Conservation (phyloP, 2,329 filamentous ascomycete species). For the Sporothrix brunneoviolacea region DNA sequence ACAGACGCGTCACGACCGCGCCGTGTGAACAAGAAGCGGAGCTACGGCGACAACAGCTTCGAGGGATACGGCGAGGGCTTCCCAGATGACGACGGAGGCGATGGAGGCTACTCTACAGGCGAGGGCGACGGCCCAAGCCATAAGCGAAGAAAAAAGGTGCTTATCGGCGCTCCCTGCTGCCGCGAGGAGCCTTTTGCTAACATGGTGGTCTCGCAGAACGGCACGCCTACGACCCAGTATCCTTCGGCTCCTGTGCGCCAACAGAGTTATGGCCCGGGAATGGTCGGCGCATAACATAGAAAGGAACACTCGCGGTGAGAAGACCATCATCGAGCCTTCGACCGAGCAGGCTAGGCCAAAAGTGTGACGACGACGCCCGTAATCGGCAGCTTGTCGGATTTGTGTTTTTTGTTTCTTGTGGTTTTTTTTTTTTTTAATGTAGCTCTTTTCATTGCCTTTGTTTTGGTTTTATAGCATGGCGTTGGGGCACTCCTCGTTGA, state of each 20-base stretch:
- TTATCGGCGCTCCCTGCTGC: slow-evolving; percentile 23
- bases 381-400: too few relatives aligned
- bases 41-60: slow-evolving; percentile 68
- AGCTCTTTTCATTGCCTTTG: slow-evolving; percentile 13
- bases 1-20: slow-evolving; percentile 51
- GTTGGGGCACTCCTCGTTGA: slow-evolving; percentile 25
- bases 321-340: too few relatives aligned
- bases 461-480: slow-evolving; percentile 33
- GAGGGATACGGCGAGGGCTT: slow-evolving; percentile 69
- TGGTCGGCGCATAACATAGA: slow-evolving; percentile 54
- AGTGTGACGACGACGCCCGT: too few relatives aligned
- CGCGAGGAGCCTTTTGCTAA: slow-evolving; percentile 32
- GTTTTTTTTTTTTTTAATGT: not conserved
- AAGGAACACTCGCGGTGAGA: too few relatives aligned
- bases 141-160: slow-evolving; percentile 62
- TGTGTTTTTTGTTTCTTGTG: not conserved
- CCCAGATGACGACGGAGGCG: slow-evolving; percentile 58
- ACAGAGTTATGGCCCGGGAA: slow-evolving; percentile 51
- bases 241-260: slow-evolving; percentile 38
- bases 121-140: slow-evolving; percentile 54
- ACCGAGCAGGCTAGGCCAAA: too few relatives aligned
- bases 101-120: slow-evolving; percentile 61
- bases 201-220: slow-evolving; percentile 35
- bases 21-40: slow-evolving; percentile 63
- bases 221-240: slow-evolving; percentile 35